Conservation (phyloP, 768 basidiomycete genomes). For the Lactifluus hygrophoroides region DNA sequence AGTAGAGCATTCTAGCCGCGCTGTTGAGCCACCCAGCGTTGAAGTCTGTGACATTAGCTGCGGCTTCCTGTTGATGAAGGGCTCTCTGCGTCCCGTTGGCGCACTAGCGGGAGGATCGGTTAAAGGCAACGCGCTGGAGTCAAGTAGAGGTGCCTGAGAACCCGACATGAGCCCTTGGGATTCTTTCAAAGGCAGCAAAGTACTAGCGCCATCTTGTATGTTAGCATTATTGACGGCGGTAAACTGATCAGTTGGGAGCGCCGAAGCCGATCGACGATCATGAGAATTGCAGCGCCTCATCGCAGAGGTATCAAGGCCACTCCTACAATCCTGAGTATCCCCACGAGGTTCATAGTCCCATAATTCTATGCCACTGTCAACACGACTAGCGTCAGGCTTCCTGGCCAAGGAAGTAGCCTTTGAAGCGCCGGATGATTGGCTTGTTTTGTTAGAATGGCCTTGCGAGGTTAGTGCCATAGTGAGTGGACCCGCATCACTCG, state of each 20-base stretch:
- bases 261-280: not conserved
- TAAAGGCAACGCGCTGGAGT: not conserved
- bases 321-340: not conserved
- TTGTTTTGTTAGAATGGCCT: no score
- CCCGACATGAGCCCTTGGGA: not conserved
- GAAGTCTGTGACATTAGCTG: not conserved
- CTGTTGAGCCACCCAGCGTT: not conserved
- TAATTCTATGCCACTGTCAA: conserved; percentile 13
- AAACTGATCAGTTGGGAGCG: not conserved
- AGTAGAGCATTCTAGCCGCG: not conserved
- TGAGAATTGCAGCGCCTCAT: not conserved
- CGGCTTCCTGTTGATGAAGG: conserved; percentile 16
- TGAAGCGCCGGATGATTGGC: not conserved
- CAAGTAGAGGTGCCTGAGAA: not conserved
- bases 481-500: not conserved
- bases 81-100: not conserved
- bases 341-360: conserved; percentile 7
- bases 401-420: not conserved
- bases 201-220: not conserved
- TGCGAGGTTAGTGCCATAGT: no score
- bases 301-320: not conserved
- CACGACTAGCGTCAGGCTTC: not conserved
- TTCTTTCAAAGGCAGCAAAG: not conserved
- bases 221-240: not conserved
- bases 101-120: not conserved